Base-by-base conservation (phyloP, 1,284 basidiomycete species). In the Sporisorium iseilematis-ciliati region DNA sequence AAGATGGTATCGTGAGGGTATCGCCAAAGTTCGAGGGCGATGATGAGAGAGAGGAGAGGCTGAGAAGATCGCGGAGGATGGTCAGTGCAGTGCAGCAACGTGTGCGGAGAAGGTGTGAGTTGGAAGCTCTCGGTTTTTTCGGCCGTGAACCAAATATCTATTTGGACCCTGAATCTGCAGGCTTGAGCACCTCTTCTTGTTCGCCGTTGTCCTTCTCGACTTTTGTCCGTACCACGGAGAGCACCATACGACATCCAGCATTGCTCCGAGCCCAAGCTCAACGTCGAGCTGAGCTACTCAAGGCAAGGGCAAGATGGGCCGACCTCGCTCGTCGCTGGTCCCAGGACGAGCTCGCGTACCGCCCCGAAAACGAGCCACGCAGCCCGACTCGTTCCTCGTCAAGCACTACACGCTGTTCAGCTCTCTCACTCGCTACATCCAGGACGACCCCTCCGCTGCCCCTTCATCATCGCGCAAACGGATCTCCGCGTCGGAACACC, bases 361-460 rank as follows among this genome's bases (percentile, higher is more conserved):
- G 25, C 57, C 52, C 5, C 65, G 59, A 51, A 59, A 53, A 38
- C 33, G 41, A 38, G 60, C 56, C 40, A 23, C 18, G 7, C 35
- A 41, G 2, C 40, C 48, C 50, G 33, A 56, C 49, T 70, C 67
- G 40, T 48, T 65, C 38, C 49, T 71, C 38, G 23, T 61, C 58
- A 64, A 57, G 29, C 68, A 71, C 25, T 58, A 65, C n/a, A 26
- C 38, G 7, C 68, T 61, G 10, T 58, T 71, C 68, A 57, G 52
- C 45, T 71, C 68, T 21, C 51, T 71, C 29, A 20, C 62, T 21
- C 68, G 58, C 43, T 71, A 71, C 41, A 31, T 58, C 23, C 35
- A 29, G n/a, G 29, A 53, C 21, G 26, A 38, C 23, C 11, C 41
- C 29, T 8, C 46, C 31, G 6, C 41, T 1, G 8, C 12, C 43